A percentile compares a stretch with the other conserved stretches of the same genome.
Evolutionary conservation across 129 eudicot genomes (phyloP).

Genomic region (Tagetes erecta): DNA sequence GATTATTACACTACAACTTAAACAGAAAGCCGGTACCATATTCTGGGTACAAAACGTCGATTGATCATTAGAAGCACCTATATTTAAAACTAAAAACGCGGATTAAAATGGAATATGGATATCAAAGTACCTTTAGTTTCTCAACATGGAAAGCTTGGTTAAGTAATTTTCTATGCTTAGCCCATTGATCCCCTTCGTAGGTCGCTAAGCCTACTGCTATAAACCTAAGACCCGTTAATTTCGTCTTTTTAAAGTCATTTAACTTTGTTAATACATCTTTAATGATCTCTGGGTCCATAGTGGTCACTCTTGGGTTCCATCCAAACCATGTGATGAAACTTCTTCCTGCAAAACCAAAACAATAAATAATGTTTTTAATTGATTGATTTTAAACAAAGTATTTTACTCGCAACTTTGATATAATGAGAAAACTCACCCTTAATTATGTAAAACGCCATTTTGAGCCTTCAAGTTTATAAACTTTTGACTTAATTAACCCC

Average conservation of each 20-base stretch:
- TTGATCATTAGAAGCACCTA: background rate
- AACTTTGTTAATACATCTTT: slow-evolving; percentile 23
- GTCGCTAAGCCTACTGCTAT: slow-evolving; percentile 30
- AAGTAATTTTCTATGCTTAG: slow-evolving; percentile 38
- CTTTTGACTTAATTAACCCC: too few relatives aligned
- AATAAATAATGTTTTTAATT: too few relatives aligned
- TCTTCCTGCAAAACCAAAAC: slow-evolving; percentile 15
- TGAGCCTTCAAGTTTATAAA: too few relatives aligned
- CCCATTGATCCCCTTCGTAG: slow-evolving; percentile 44
- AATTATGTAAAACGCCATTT: too few relatives aligned
- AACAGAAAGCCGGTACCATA: slow-evolving; percentile 31
- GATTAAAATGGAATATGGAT: background rate
- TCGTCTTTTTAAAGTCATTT: slow-evolving; percentile 18
- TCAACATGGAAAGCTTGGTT: slow-evolving; percentile 44
- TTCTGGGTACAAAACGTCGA: slow-evolving; percentile 4
- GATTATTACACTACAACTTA: slow-evolving; percentile 27
- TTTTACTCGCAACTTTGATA: too few relatives aligned
- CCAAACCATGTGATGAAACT: slow-evolving; percentile 37
- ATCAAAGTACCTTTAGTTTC: background rate
- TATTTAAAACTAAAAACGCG: background rate
- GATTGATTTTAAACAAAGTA: too few relatives aligned
- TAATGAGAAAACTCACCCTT: too few relatives aligned
- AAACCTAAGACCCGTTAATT: background rate
- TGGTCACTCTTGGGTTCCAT: slow-evolving; percentile 27
- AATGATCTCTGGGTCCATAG: slow-evolving; percentile 34